Percentiles rank a stretch among this genome's conserved stretches.
Conservation (phyloP, 2,329 filamentous ascomycete species). For the Pezicula neosporulosa region DNA sequence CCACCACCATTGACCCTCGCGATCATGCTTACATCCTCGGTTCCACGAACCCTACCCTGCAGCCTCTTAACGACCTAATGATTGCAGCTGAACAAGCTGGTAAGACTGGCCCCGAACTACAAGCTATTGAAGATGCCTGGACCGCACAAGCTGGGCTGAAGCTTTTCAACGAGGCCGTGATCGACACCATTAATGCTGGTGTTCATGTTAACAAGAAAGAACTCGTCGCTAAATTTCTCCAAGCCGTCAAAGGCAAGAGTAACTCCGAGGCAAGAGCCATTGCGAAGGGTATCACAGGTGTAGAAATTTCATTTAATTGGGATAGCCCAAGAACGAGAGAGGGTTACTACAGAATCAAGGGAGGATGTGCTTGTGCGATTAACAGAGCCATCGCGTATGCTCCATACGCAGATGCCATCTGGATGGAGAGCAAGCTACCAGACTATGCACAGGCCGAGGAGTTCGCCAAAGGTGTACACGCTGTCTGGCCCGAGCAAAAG, state of each 20-base stretch:
- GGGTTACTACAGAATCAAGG: constrained; percentile 90
- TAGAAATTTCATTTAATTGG: constrained; percentile 92
- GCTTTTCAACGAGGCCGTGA: constrained; percentile 87
- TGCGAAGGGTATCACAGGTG: constrained; percentile 72
- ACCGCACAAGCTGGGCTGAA: constrained; percentile 72
- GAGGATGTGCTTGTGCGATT: constrained; percentile 86
- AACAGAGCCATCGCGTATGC: constrained; percentile 90
- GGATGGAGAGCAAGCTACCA: constrained; percentile 99
- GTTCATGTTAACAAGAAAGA: constrained; percentile 65
- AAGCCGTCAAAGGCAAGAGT: constrained; percentile 75
- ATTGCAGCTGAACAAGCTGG: constrained; percentile 76
- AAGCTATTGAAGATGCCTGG: constrained; percentile 93
- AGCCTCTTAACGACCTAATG: constrained; percentile 90
- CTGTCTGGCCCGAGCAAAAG: constrained; percentile 96
- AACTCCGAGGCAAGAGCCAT: constrained; percentile 78
- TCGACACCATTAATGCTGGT: constrained; percentile 72
- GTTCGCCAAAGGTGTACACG: constrained; percentile 90
- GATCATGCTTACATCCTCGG: constrained; percentile 95
- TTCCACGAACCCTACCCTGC: constrained; percentile 77
- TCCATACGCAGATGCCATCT: constrained; percentile 92
- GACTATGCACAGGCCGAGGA: constrained; percentile 89
- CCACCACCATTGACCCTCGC: constrained; percentile 90
- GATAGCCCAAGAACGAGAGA: constrained; percentile 89
- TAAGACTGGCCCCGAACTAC: constrained; percentile 76
- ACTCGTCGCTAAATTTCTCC: constrained; percentile 64